Evolutionary conservation across 2,329 filamentous ascomycete genomes (phyloP).

Genomic region (Scopulariopsis brevicaulis): DNA sequence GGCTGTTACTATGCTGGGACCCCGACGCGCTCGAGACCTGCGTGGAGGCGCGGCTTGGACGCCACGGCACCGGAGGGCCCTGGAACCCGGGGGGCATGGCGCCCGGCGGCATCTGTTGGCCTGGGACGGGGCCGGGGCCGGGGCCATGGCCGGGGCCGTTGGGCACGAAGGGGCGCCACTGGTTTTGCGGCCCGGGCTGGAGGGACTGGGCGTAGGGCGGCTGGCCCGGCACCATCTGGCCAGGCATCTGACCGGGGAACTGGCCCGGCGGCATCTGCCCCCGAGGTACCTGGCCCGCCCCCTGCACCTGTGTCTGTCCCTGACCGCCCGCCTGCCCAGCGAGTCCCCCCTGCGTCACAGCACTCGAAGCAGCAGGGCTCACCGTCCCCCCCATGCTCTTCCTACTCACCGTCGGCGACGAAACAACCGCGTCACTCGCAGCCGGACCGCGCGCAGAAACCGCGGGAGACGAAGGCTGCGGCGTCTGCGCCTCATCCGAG

Average conservation of each 20-base stretch:
- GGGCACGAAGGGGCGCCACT: slow-evolving; percentile 1
- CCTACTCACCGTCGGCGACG: background rate
- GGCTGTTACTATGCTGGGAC: background rate
- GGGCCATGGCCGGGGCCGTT: no score
- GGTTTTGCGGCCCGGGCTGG: background rate
- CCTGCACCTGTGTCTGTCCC: background rate
- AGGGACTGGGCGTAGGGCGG: background rate
- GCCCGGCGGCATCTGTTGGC: background rate
- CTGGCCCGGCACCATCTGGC: background rate
- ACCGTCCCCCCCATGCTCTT: background rate
- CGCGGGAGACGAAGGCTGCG: background rate
- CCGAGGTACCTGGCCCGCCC: background rate
- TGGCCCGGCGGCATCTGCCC: background rate
- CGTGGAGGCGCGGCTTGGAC: background rate
- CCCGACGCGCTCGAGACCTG: background rate
- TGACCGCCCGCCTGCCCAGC: background rate
- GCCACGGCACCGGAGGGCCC: background rate
- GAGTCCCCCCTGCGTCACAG: background rate
- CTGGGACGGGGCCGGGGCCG: no score
- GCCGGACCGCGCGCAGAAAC: background rate
- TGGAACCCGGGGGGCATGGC: background rate
- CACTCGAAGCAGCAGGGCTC: background rate
- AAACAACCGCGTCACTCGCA: background rate
- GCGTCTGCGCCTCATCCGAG: background rate
- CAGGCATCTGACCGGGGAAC: background rate